A percentile compares a stretch with the other conserved stretches of the same genome.
Conservation (phyloP, 345 rosid genomes). For the Eucalyptus polyanthemos region DNA sequence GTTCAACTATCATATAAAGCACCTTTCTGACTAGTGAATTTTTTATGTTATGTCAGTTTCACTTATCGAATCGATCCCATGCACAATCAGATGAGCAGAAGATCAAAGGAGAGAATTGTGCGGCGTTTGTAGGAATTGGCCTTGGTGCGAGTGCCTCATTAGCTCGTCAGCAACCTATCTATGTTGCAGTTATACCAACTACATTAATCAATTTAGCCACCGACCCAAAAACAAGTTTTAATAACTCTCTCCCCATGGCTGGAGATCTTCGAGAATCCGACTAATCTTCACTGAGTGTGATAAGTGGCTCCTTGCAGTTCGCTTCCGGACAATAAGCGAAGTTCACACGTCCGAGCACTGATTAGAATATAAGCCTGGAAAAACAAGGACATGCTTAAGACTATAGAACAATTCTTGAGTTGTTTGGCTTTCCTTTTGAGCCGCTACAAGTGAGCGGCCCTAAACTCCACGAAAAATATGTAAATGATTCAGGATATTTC, state of each 20-base stretch:
- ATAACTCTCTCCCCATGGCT: not conserved
- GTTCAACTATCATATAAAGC: not conserved
- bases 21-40: not conserved
- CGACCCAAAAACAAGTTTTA: not conserved
- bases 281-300: not conserved
- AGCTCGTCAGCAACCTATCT: not conserved
- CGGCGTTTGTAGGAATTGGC: not conserved
- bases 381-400: not conserved
- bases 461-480: not conserved
- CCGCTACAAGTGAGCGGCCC: not conserved
- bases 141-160: not conserved
- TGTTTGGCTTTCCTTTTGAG: not conserved
- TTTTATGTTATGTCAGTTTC: not conserved
- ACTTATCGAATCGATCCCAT: not conserved
- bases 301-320: not conserved
- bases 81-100: not conserved
- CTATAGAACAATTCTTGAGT: not conserved
- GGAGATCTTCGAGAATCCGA: not conserved
- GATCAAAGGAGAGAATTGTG: not conserved
- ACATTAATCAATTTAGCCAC: not conserved
- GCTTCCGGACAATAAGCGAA: not conserved
- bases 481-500: not conserved
- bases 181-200: not conserved
- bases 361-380: not conserved
- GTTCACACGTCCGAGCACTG: not conserved